Conservation (phyloP, 768 basidiomycete genomes). For the Erythrobasidium yunnanense region DNA sequence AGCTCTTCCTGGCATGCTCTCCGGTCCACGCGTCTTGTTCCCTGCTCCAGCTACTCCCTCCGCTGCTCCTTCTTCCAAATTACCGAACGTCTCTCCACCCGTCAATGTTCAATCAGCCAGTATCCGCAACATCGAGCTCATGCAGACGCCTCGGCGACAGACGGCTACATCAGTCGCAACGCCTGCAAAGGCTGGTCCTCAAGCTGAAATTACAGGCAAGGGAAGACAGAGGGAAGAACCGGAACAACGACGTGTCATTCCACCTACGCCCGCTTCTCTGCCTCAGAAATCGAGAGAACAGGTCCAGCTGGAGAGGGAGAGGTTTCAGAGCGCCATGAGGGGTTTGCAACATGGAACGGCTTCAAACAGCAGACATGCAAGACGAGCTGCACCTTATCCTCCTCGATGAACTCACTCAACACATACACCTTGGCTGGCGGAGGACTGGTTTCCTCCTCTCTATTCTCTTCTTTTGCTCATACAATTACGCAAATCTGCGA, state of each 20-base stretch:
- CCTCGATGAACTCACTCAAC: conserved; percentile 14
- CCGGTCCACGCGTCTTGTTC: conserved; percentile 24
- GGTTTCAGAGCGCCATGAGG: conserved; percentile 16
- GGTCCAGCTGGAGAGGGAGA: conserved; percentile 7
- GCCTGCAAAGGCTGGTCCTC: background rate
- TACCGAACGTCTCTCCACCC: background rate
- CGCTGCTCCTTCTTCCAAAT: no score
- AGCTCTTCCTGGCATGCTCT: background rate
- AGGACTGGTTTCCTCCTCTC: no score
- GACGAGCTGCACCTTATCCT: conserved; percentile 17
- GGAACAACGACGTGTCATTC: background rate
- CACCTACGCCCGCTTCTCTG: conserved; percentile 17
- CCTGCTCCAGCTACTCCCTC: conserved; percentile 8
- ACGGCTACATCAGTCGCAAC: background rate
- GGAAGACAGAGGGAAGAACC: background rate
- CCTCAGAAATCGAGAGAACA: conserved; percentile 18
- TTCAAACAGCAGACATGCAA: background rate
- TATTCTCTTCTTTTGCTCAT: no score
- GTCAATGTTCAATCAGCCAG: no score
- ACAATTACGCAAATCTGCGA: no score
- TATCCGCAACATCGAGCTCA: background rate
- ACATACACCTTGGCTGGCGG: no score
- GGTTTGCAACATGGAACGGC: conserved; percentile 5
- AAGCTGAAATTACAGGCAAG: background rate
- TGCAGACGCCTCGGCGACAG: conserved; percentile 21